phyloP scores from a whole-genome alignment of 129 eudicot species.

The Daucus carota region DNA sequence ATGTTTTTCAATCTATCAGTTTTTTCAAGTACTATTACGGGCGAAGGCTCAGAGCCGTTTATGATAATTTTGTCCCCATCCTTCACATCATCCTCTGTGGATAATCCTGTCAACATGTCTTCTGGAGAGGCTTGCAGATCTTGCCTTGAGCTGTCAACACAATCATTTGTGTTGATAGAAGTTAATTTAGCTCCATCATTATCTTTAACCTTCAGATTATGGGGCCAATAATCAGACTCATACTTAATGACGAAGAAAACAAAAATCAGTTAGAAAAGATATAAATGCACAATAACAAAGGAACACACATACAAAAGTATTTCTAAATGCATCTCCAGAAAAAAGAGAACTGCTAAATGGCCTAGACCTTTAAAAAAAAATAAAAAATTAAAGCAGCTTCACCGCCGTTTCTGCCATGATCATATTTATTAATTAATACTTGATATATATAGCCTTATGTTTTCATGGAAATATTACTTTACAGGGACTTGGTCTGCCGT shows the following conservation, averaged over 20 bases:
- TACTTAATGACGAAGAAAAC: constrained; percentile 11
- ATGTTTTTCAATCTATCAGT: not conserved
- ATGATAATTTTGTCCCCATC: constrained; percentile 17
- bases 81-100: constrained; percentile 15
- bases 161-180: constrained; percentile 17
- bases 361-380: not conserved
- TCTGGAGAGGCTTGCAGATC: constrained; percentile 16
- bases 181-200: constrained; percentile 18
- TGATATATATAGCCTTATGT: too few relatives aligned
- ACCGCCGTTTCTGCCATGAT: not conserved
- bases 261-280: not conserved
- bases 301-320: not conserved
- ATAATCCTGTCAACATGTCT: constrained; percentile 11
- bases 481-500: not conserved
- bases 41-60: constrained; percentile 18
- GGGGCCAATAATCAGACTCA: constrained; percentile 14
- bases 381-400: not conserved
- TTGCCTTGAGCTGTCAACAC: constrained; percentile 16
- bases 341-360: not conserved
- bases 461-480: not conserved
- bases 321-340: not conserved
- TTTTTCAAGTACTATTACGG: constrained; percentile 18
- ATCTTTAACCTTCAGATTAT: constrained; percentile 31
- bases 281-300: not conserved
- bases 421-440: too few relatives aligned